Evolutionary conservation across 768 basidiomycete genomes (phyloP), one percentile per base, ranked within the genome.

Genomic region (Multifurca ochricompacta): DNA sequence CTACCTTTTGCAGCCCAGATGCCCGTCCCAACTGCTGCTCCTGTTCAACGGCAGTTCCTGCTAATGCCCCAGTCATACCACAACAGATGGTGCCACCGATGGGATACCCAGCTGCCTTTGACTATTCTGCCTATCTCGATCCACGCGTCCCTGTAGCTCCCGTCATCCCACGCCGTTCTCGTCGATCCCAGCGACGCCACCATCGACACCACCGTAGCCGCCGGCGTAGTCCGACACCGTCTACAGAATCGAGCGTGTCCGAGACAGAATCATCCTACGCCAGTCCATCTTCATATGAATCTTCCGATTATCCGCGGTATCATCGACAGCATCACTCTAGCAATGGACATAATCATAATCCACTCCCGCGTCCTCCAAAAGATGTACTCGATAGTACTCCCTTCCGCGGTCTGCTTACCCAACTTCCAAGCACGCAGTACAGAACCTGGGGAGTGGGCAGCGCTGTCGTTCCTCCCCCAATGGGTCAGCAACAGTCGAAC

Each of bases 281-380:
- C 3, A 45, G 37, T 10, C 54, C 48, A 4, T 48, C 51, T 6
- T 56, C 54, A 8, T 46, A 51, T 18, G 58, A 56, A 13, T 45
- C 48, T 4, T 8, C 19, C 2, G 50, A 35, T 1, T 56, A 59
- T 21, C 14, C 40, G 4, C 58, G 42, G 13, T 21, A 28, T 19
- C 19, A 40, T 28, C 42, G 30, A 28, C 58, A 32, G 49, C 55
- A 21, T 53, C 55, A 23, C 50, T 53, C 58, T 19, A 37, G 21
- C 28, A 34, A 34, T 37, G 34, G 25, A 30, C 19, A 16, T 40
- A 85, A 89, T 63, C 19, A 16, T 40, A 85, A 89, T 63, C 85
- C 84, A 4, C 77, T 88, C 8, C 87, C 87, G 0, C 54, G 64
- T 3, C 84, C 79, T 0, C 87, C 87, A 0, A 68, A 68, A 28